Base-by-base conservation (phyloP, 1,284 basidiomycete species). In the Apiotrichum akiyoshidainum region DNA sequence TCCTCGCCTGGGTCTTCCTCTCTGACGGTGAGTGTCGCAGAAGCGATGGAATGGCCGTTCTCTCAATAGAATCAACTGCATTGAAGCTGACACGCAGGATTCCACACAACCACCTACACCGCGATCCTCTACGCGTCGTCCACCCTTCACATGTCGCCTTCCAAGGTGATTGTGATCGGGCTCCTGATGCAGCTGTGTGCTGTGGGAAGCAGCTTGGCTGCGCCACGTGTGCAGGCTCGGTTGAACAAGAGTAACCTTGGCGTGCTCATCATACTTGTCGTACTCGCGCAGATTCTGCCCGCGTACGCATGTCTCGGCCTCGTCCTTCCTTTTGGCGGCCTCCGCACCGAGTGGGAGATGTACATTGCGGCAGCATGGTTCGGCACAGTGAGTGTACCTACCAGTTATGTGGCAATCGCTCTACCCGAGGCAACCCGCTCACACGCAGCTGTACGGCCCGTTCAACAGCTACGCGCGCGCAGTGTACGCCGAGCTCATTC, bases 1-100 rank as follows among this genome's bases (percentile, higher is more conserved):
- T 95, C 42, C 82, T 86, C 5, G 89, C 92, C 0, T 95, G 92
- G 91, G 92, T 95, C 71, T 82, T 95, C 14, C 83, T 96, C 34
- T 91, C 89, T 0, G 92, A 95, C 70, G 90, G 90, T 89, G 53
- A 52, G 83, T 60, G 31, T 14, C 34, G 31, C n/a, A 4, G 5
- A 44, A 22, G 2, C 26, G 11, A 39, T 31, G 3, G 26, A 31
- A 31, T 31, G 26, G 26, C 26, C 7, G 26, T 4, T 31, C 26
- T 31, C 4, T 31, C 26, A 31, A 31, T 7, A 31, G 4, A 31
- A 31, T 31, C 26, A 31, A 31, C 26, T 34, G 14, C 42, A 19
- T 55, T 11, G 26, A 33, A n/a, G 39, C 47, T 59, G 47, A 55
- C 42, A 2, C 14, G 12, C 52, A 74, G 73, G 73, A 26, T 76